Evolutionary conservation across 495 filamentous ascomycete species (phyloP).

Genomic region (Penicillium nucicola): DNA sequence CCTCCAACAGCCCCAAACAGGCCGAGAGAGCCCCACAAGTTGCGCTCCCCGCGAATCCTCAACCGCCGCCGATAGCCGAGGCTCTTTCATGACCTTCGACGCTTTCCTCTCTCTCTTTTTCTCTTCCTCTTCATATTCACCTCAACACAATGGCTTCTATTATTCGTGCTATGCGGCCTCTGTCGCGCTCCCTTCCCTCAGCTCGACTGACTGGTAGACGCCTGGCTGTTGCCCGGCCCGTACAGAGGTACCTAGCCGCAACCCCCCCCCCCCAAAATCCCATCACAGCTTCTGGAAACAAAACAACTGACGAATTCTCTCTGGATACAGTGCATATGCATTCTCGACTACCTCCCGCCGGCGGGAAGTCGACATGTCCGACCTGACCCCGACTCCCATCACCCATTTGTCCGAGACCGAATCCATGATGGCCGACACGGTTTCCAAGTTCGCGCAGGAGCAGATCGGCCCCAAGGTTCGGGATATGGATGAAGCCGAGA

Average conservation of each 20-base stretch:
- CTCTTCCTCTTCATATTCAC: constrained; percentile 8
- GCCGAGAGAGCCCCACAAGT: neutral
- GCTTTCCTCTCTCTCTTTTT: constrained; percentile 10
- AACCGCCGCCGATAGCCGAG: constrained; percentile 40
- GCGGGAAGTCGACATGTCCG: constrained; percentile 60
- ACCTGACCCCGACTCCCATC: constrained; percentile 86
- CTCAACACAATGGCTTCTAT: constrained; percentile 63
- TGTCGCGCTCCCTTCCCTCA: constrained; percentile 55
- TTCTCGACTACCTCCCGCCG: constrained; percentile 68
- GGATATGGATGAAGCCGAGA: constrained; percentile 96
- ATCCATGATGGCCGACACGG: constrained; percentile 79
- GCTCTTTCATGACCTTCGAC: constrained; percentile 15
- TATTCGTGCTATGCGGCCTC: constrained; percentile 62
- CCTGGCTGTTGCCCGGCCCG: constrained; percentile 33
- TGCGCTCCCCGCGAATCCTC: constrained; percentile 14
- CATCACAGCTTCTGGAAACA: neutral
- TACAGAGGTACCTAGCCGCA: constrained; percentile 49
- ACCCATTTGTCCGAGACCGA: constrained; percentile 91
- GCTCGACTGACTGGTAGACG: constrained; percentile 44
- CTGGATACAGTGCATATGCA: constrained; percentile 52
- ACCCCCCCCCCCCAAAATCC: too few relatives aligned
- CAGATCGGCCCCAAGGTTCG: constrained; percentile 88
- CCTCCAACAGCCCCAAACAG: too few relatives aligned
- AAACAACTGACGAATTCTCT: neutral
- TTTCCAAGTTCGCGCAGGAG: constrained; percentile 87